Base-by-base conservation (phyloP, 202 grass and related monocot species). In the Zizania palustris region DNA sequence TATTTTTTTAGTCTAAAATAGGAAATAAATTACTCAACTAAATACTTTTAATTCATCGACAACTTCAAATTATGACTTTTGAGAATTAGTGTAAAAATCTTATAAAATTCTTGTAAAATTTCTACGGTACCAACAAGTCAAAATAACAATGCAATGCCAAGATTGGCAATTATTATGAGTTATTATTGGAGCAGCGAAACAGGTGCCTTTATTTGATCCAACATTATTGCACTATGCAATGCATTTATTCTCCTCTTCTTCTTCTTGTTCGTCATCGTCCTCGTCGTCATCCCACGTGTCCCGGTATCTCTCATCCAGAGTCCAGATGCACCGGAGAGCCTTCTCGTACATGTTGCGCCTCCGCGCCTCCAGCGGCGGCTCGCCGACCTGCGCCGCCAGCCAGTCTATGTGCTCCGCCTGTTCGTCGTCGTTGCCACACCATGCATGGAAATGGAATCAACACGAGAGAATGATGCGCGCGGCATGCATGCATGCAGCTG, bases 401-500 rank as follows among this genome's bases (percentile, higher is more conserved):
- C 72, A 89, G 77, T 89, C 37, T 77, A 89, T 20, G 77, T 89
- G 48, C 53, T 85, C 86, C 44, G 72, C 77, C 82, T 89, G 55
- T 18, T 46, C 28, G 5, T 13, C 11, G 18, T 20, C 6, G 4
- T 38, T n/a, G n/a, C n/a, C n/a, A n/a, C 44, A 11, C 5, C 6
- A 11, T 12, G 43, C 62, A 55, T 20, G 51, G 51, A 15, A 5
- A 2, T 20, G 51, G 51, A 15, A 5, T 0, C 3, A 19, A 20
- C 51, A 55, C n/a, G 4, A 5, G 3, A 53, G 48, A 51, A 6
- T 5, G 15, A 15, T 16, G 44, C 10, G 2, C 0, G 35, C 7
- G 3, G 5, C n/a, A n/a, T n/a, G n/a, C n/a, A 20, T n/a, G 20
- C 14, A 8, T 15, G 19, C 6, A 50, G 3, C 10, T 22, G 10